Base-by-base conservation (phyloP, 805 yeast genomes). In the Hanseniaspora valbyensis region DNA sequence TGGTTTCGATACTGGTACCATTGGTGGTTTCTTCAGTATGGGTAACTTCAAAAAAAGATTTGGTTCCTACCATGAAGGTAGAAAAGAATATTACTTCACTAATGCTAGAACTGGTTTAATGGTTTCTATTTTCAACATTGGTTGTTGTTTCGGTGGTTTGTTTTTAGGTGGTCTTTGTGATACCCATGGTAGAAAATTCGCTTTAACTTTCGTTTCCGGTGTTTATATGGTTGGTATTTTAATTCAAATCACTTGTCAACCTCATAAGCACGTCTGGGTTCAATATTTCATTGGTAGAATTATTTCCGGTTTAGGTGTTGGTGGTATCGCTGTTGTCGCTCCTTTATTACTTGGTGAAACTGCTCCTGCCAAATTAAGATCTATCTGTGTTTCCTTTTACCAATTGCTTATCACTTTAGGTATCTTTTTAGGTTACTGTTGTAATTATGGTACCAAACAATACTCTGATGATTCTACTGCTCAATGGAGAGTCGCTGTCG, bases 1-100 rank as follows among this genome's bases (percentile, higher is more conserved):
- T 59, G 88, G 88, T 54, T 81, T 81, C 74, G 88, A 81, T 69
- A 81, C 85, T 48, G 88, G 87, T 69, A 80, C 87, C 55, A 76
- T 80, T 64, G 78, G 84, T 37, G 86, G 86, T 57, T 77, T 81
- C 59, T 77, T 80, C 43, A 76, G 76, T 60, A 77, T 80, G 79
- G 58, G 69, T 14, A 77, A 78, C 54, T 81, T 74, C 64, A 59
- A 66, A 45, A 52, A 56, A 18, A 67, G 79, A 58, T 79, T 80
- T 56, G 86, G 84, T 60, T 65, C 69, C 53, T 21, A 60, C 1
- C 24, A 54, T 2, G 55, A 67, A 44, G 48, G 61, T 8, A 59
- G 56, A 6, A 40, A 55, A 37, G 81, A 81, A 1, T 59, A 62
- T 55, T 61, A 62, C 42, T 62, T 77, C 45, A 66, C 74, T 14